Base-by-base conservation (phyloP, 2,329 filamentous ascomycete genomes). In the Colletotrichum acutatum region DNA sequence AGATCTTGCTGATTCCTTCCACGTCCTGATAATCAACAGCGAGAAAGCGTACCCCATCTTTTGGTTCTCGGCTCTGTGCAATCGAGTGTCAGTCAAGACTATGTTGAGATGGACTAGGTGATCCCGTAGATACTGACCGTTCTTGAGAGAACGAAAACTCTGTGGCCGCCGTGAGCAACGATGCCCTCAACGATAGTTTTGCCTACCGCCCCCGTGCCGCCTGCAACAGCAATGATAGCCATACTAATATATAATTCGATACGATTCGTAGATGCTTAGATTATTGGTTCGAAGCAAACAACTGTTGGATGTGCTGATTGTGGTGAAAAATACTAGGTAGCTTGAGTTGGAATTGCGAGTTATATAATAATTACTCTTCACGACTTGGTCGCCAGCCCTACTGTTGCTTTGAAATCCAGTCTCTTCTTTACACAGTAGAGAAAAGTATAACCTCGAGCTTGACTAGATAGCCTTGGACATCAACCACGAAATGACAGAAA, bases 181-280 rank as follows among this genome's bases (percentile, higher is more conserved):
- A 88, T 71, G 16, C 79, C 82, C 12, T 88, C 85, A n/a, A 88
- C 83, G 52, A 89, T 80, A 1, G 84, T 82, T n/a, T 80, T 82
- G 16, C 86, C 86, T 1, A 88, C 78, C 11, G 78, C 78, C n/a
- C 85, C 85, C 1, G 82, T 83, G 4, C 86, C 86, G 56, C 86
- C 86, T 12, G 84, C 83, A 22, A 88, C 82, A 58, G 84, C 86
- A 52, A 88, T 77, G 16, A 83, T 76, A 12, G 49, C 22, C 71
- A 73, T 72, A 6, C 24, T 62, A 12, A 14, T 56, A 12, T n/a
- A 12, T 34, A 5, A 34, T 34, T 34, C 32, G 32, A 34, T 34
- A 4, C 32, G 11, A 34, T 34, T 34, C 11, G 32, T 34, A 34
- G 32, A 34, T 34, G 3, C 1, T 34, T 11, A 5, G 2, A 34